Percentiles rank a stretch among this genome's conserved stretches.
Evolutionary conservation across 805 yeast species (phyloP).

Genomic region (Wickerhamomyces rabaulensis): DNA sequence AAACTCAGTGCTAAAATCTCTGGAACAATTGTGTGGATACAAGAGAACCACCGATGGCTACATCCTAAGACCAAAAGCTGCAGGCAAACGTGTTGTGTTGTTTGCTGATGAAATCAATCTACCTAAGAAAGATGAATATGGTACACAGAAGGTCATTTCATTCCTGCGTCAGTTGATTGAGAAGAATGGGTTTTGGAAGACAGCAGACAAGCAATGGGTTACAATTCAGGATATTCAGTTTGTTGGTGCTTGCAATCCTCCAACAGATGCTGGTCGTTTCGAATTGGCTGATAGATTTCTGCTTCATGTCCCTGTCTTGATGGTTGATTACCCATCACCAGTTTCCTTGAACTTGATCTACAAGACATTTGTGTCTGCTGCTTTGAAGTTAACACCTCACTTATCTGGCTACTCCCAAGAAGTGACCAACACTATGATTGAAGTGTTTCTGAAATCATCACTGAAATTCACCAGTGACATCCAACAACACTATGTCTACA

Average conservation of each 20-base stretch:
- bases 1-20: slow-evolving; percentile 47
- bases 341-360: slow-evolving; percentile 66
- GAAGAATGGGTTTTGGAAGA: slow-evolving; percentile 72
- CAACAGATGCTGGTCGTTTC: slow-evolving; percentile 72
- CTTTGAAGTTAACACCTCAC: slow-evolving; percentile 56
- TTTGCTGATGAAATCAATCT: slow-evolving; percentile 92
- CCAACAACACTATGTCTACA: slow-evolving; percentile 64
- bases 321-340: slow-evolving; percentile 74
- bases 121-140: slow-evolving; percentile 67
- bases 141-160: slow-evolving; percentile 66
- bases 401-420: slow-evolving; percentile 46
- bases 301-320: slow-evolving; percentile 58
- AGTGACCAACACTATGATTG: slow-evolving; percentile 62
- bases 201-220: slow-evolving; percentile 60
- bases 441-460: slow-evolving; percentile 46
- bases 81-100: slow-evolving; percentile 69
- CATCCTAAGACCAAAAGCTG: slow-evolving; percentile 49
- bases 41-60: slow-evolving; percentile 45
- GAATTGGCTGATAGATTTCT: slow-evolving; percentile 54
- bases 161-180: slow-evolving; percentile 74
- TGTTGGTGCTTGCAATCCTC: slow-evolving; percentile 96
- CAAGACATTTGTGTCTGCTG: slow-evolving; percentile 46
- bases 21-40: slow-evolving; percentile 72
- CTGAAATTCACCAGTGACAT: slow-evolving; percentile 30
- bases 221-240: slow-evolving; percentile 58